A percentile compares a stretch with the other conserved stretches of the same genome.
phyloP scores from a whole-genome alignment of 768 basidiomycete species.

The Gymnopilus dilepis region DNA sequence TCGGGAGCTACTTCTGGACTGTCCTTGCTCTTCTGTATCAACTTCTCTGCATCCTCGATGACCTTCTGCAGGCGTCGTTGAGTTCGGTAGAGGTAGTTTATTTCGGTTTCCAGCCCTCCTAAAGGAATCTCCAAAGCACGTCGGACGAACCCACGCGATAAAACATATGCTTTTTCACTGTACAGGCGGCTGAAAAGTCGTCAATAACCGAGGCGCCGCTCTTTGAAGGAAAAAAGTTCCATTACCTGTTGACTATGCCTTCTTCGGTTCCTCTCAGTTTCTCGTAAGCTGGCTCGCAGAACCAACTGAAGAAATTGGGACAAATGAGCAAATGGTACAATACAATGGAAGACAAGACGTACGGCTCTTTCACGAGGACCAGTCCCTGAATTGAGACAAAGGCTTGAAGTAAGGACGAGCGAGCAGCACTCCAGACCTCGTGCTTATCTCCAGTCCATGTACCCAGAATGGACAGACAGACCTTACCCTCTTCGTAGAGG shows the following conservation, averaged over 20 bases:
- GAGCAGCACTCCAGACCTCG: slow-evolving; percentile 85
- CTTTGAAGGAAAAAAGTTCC: background rate
- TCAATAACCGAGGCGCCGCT: too few relatives aligned
- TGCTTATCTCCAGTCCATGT: slow-evolving; percentile 91
- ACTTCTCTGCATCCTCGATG: slow-evolving; percentile 58
- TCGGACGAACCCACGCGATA: slow-evolving; percentile 89
- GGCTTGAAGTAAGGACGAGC: slow-evolving; percentile 89
- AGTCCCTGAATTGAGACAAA: slow-evolving; percentile 94
- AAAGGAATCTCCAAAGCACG: slow-evolving; percentile 84
- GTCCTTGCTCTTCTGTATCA: slow-evolving; percentile 72
- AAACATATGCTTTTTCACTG: slow-evolving; percentile 91
- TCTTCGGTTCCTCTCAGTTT: slow-evolving; percentile 91
- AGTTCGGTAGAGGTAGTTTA: slow-evolving; percentile 74
- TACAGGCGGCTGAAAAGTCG: slow-evolving; percentile 86
- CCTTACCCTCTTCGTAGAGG: slow-evolving; percentile 94
- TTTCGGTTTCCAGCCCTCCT: slow-evolving; percentile 71
- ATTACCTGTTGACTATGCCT: slow-evolving; percentile 82
- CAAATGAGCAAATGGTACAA: slow-evolving; percentile 2
- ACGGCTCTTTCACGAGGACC: slow-evolving; percentile 93
- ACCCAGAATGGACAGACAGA: slow-evolving; percentile 88
- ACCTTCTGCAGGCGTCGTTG: slow-evolving; percentile 71
- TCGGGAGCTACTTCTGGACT: slow-evolving; percentile 33
- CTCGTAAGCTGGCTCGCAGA: slow-evolving; percentile 92
- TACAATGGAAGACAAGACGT: slow-evolving; percentile 37
- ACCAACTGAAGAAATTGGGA: slow-evolving; percentile 59